Evolutionary conservation across 306 rosid genomes (phyloP).

Genomic region (Vigna angularis): DNA sequence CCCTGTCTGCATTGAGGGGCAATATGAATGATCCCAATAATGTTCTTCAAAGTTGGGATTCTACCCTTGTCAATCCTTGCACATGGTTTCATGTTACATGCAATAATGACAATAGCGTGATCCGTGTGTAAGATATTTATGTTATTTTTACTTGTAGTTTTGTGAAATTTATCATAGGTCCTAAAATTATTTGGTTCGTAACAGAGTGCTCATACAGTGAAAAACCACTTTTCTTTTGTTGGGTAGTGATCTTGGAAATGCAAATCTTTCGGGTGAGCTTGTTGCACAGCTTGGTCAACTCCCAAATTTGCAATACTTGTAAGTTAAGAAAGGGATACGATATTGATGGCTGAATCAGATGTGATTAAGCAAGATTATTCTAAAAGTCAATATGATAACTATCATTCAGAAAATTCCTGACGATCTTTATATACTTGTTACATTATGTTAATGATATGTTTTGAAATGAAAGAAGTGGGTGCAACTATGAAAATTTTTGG

Average conservation of each 20-base stretch:
- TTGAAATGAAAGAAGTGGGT: background rate
- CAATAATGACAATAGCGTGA: conserved; percentile 59
- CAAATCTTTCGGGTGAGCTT: conserved; percentile 68
- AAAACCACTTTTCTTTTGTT: background rate
- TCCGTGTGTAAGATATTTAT: conserved; percentile 67
- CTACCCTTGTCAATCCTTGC: conserved; percentile 77
- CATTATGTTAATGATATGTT: conserved; percentile 10
- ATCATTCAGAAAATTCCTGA: background rate
- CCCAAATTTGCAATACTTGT: conserved; percentile 73
- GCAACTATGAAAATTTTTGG: background rate
- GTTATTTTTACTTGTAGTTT: conserved; percentile 16
- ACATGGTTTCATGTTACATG: conserved; percentile 85
- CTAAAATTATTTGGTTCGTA: background rate
- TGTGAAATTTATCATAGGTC: background rate
- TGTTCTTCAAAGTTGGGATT: conserved; percentile 78
- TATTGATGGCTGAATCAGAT: background rate
- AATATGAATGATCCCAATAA: conserved; percentile 61
- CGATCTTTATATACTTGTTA: background rate
- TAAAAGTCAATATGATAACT: background rate
- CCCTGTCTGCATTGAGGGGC: conserved; percentile 62
- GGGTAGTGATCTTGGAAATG: conserved; percentile 83
- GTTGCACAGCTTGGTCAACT: conserved; percentile 75
- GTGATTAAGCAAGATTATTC: background rate
- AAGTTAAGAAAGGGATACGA: conserved; percentile 44
- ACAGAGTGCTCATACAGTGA: conserved; percentile 6